Evolutionary conservation across 1,284 basidiomycete species (phyloP).

Genomic region (Cutaneotrichosporon curvatum): DNA sequence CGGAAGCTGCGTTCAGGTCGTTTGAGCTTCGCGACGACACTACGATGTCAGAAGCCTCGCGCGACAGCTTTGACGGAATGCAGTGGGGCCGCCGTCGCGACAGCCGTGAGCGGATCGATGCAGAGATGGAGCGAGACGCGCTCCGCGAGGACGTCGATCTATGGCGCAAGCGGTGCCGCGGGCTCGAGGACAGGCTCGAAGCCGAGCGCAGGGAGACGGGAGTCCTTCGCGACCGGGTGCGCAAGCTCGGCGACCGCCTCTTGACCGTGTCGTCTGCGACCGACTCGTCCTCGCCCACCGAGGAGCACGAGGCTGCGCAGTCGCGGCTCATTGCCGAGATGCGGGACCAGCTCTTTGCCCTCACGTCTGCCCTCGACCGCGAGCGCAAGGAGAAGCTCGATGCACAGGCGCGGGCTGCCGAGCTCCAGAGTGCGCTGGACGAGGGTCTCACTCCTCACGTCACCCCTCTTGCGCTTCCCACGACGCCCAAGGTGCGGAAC

Average conservation of each 20-base stretch:
- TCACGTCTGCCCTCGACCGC: constrained; percentile 29
- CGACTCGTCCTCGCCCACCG: constrained; percentile 3
- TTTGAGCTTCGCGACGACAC: constrained; percentile 8
- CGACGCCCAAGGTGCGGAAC: constrained; percentile 13
- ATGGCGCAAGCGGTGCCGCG: constrained; percentile 34
- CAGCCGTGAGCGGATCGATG: constrained; percentile 26
- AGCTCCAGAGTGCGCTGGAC: constrained; percentile 18
- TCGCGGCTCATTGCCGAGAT: constrained; percentile 31
- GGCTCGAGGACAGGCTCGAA: constrained; percentile 33
- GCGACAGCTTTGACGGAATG: constrained; percentile 15
- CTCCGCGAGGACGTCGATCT: constrained; percentile 37
- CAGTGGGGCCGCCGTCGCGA: constrained; percentile 3
- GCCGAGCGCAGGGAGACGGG: constrained; percentile 29
- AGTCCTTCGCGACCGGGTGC: constrained; percentile 31
- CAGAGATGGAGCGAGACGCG: constrained; percentile 39
- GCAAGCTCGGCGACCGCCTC: constrained; percentile 34
- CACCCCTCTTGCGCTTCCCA: constrained; percentile 6
- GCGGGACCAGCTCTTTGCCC: constrained; percentile 35
- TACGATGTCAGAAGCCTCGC: constrained; percentile 16
- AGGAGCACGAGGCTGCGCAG: constrained; percentile 16
- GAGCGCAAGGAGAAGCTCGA: constrained; percentile 30
- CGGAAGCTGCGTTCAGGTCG: background rate
- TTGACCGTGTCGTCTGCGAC: constrained; percentile 23
- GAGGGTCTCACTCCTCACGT: constrained; percentile 8
- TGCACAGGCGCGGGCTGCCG: constrained; percentile 14